Evolutionary conservation across 2,329 filamentous ascomycete genomes (phyloP).

Genomic region (Dactylellina drechsleri): DNA sequence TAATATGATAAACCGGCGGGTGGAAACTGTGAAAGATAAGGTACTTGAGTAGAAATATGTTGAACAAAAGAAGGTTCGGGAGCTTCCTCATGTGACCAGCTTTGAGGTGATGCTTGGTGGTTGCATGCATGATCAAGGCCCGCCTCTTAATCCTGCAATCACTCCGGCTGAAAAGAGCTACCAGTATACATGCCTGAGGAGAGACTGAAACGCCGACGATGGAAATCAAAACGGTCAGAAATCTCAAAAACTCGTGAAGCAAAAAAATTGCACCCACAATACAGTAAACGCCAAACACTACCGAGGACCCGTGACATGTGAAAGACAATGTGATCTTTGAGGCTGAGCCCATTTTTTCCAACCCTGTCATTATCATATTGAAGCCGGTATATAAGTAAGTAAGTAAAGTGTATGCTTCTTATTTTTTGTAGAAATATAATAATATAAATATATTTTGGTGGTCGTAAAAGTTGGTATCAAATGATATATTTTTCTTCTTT

Average conservation of each 20-base stretch:
- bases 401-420: slow-evolving; percentile 9
- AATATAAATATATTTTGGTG: too few relatives aligned
- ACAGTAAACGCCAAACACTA: slow-evolving; percentile 10
- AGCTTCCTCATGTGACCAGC: slow-evolving; percentile 17
- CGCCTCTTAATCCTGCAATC: slow-evolving; percentile 12
- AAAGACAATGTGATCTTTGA: slow-evolving; percentile 14
- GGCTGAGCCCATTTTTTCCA: not conserved
- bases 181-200: not conserved
- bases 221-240: not conserved
- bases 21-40: too few relatives aligned
- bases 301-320: slow-evolving; percentile 2
- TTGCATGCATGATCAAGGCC: slow-evolving; percentile 28
- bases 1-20: too few relatives aligned
- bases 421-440: slow-evolving; percentile 1
- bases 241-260: not conserved
- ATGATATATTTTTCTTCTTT: not conserved
- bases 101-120: slow-evolving; percentile 11
- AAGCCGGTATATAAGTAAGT: not conserved
- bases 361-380: not conserved
- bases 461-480: too few relatives aligned
- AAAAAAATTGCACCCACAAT: slow-evolving; percentile 9
- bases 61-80: not conserved
- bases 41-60: not conserved
- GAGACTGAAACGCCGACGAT: slow-evolving; percentile 5
- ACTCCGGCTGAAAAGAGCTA: not conserved